A percentile compares a stretch with the other conserved stretches of the same genome.
phyloP scores from a whole-genome alignment of 2,329 filamentous ascomycete genomes.

The Diaporthe citriasiana region DNA sequence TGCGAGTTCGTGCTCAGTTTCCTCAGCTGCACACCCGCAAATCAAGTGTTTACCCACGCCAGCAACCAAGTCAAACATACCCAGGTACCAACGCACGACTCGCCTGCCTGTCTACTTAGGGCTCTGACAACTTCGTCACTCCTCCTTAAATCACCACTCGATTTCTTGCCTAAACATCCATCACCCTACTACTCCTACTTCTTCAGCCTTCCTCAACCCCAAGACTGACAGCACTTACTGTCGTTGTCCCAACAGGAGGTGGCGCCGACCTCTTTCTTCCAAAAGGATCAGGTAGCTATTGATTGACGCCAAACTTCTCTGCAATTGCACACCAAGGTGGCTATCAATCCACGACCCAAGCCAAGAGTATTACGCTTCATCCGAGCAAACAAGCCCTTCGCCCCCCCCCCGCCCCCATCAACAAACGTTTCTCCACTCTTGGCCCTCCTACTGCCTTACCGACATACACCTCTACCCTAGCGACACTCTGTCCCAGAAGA shows the following conservation, averaged over 20 bases:
- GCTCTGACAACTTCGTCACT: neutral
- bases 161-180: neutral
- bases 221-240: neutral
- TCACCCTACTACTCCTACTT: neutral
- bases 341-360: neutral
- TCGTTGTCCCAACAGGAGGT: neutral
- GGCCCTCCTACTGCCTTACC: neutral
- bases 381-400: neutral
- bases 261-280: neutral
- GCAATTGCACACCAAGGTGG: neutral
- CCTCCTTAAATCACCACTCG: neutral
- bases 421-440: neutral
- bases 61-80: neutral
- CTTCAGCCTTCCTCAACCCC: neutral
- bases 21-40: neutral
- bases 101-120: too few species aligned
- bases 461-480: neutral
- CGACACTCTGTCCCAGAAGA: neutral
- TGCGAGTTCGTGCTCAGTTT: neutral
- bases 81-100: neutral
- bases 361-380: neutral
- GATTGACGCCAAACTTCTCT: too few species aligned
- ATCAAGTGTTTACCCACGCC: neutral
- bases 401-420: neutral
- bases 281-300: neutral